Evolutionary conservation across 768 basidiomycete species (phyloP), one percentile per base, ranked within the genome.

Genomic region (Gautieria morchelliformis): DNA sequence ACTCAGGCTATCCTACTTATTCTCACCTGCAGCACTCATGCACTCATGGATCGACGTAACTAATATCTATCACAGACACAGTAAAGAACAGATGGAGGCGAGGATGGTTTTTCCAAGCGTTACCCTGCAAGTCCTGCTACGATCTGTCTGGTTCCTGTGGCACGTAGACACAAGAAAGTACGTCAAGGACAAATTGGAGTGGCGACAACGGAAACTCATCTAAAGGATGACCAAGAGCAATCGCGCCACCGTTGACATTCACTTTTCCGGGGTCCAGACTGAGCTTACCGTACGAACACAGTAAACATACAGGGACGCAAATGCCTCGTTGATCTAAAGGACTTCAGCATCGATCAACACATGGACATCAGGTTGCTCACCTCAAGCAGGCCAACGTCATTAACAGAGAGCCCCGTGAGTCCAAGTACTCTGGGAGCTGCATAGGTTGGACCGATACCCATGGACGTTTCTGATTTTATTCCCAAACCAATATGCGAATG

Each of bases 171-270:
- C 56, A 44, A 48, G 19, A 58, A 61, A 14, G 37, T 57, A 71
- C 63, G 15, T 15, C 35, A 41, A 42, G 17, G 39, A 44, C 35
- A 35, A 58, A 39, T 30, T 46, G 30, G 48, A 45, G 53, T 19
- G 22, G 24, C 41, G 14, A 50, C n/a, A 11, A 10, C 60, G 44
- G 52, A 5, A 24, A 79, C 85, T 78, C 66, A 88, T 85, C 89
- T 80, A 89, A 67, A 27, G 88, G 87, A 69, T 90, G 87, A 0
- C 89, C 87, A 42, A 92, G 74, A 20, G 89, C 91, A 64, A 94
- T 94, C 0, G 91, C 91, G 2, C 93, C 93, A 14, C 93, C 92
- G 59, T 93, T 92, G 27, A 90, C 87, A 64, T 93, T 93, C 19
- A 91, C 83, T 75, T 87, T 80, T 52, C 75, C 73, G n/a, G 67